Base-by-base conservation (phyloP, 768 basidiomycete species). In the Mycena indigotica region DNA sequence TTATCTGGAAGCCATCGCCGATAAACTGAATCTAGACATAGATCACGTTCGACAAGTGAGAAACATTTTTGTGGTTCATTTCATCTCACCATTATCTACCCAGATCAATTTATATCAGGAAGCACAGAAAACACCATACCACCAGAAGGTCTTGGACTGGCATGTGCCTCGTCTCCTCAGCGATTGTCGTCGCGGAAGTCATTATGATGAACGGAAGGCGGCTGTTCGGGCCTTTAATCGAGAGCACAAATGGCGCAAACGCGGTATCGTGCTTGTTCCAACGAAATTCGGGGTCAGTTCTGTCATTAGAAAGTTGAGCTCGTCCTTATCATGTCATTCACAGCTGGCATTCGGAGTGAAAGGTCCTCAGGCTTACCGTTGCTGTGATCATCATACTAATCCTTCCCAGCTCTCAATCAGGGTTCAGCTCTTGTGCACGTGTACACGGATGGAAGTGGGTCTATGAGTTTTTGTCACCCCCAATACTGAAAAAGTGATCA, bases 231-330 rank as follows among this genome's bases (percentile, higher is more conserved):
- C 53, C 6, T 64, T 60, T 48, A 64, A 64, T 39, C 57, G 61
- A 45, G 63, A 64, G 35, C 63, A 64, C 26, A 61, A 64, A 45
- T 64, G 63, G 63, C 45, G 63, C 32, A 64, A 64, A 21, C 63
- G 63, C 23, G 63, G 63, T 3, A 58, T 64, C 21, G 63, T 61
- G 2, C 53, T 64, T 0, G 23, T 64, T 28, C 63, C 63, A 4
- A 64, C 63, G 12, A 64, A 64, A 29, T 64, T 64, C 16, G 63
- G 63, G 15, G 62, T 64, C 23, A 41, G 60, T 57, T 50, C 2
- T 13, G 19, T 54, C 19, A 13, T 13, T 21, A 4, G 15, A 40
- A 35, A n/a, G 15, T 13, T 16, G 30, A 8, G 4, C n/a, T n/a
- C n/a, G n/a, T 50, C 5, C 15, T 35, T 19, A 24, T 25, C 25